Evolutionary conservation across 257 asterid genomes (phyloP).

Genomic region (Verbena officinalis): DNA sequence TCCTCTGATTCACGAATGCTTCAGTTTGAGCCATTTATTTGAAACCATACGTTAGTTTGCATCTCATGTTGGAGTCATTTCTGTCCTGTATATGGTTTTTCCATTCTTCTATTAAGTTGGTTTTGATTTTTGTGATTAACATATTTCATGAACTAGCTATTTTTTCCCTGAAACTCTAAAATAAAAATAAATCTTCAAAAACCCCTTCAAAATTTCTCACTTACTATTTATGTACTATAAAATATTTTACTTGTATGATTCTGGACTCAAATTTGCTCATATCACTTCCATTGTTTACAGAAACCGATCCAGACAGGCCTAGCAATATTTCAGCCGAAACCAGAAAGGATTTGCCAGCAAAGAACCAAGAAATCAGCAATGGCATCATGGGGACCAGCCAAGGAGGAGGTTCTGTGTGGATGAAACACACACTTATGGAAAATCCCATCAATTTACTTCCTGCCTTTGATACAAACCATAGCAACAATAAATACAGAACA

Average conservation of each 20-base stretch:
- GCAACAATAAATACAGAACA: conserved; percentile 40
- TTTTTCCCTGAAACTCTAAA: background rate
- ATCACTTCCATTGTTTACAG: conserved; percentile 45
- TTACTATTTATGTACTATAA: background rate
- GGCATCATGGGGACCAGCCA: conserved; percentile 62
- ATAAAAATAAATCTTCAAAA: background rate
- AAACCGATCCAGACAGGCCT: conserved; percentile 49
- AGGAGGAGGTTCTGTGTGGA: conserved; percentile 67
- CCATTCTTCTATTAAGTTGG: background rate
- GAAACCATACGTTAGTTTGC: background rate
- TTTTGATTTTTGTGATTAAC: conserved; percentile 8
- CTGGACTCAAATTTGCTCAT: conserved; percentile 15
- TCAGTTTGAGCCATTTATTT: background rate
- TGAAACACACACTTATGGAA: conserved; percentile 57
- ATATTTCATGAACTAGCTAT: conserved; percentile 2
- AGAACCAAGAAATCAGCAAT: conserved; percentile 52
- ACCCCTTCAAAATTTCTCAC: too few species aligned
- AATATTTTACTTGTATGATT: background rate
- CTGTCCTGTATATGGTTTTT: background rate
- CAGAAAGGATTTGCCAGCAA: conserved; percentile 49
- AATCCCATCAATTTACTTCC: conserved; percentile 46
- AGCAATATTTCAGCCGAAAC: conserved; percentile 37
- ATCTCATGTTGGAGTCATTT: background rate
- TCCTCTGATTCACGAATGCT: background rate
- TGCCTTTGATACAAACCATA: conserved; percentile 37